phyloP scores from a whole-genome alignment of 176 grass and related monocot species.

The Cymbopogon citratus region DNA sequence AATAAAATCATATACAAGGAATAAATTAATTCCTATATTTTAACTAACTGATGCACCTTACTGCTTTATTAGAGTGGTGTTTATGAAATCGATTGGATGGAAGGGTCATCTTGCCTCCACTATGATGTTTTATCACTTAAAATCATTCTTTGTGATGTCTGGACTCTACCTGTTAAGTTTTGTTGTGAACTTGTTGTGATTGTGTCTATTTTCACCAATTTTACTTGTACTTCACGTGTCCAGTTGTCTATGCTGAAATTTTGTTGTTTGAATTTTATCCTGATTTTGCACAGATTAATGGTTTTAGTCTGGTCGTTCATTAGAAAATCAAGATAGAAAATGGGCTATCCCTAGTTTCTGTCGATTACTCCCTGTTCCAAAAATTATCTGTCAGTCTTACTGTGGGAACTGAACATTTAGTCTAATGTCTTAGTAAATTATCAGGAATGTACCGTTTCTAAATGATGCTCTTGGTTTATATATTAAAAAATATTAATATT shows the following conservation, averaged over 20 bases:
- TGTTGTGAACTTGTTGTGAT: too few species aligned
- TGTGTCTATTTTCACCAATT: too few species aligned
- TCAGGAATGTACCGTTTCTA: neutral
- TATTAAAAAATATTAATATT: too few species aligned
- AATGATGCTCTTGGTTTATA: neutral
- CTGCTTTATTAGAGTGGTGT: too few species aligned
- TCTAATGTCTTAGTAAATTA: neutral
- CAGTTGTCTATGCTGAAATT: neutral
- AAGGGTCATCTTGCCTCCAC: too few species aligned
- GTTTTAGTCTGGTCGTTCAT: neutral
- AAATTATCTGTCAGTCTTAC: neutral
- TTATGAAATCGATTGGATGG: too few species aligned
- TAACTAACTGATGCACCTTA: too few species aligned
- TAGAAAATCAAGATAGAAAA: neutral
- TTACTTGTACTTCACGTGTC: too few species aligned
- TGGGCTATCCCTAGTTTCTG: neutral
- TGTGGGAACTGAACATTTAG: neutral
- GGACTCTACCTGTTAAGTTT: too few species aligned
- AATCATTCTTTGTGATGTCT: too few species aligned
- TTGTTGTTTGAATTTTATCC: neutral
- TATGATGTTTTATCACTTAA: neutral
- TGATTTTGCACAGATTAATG: neutral
- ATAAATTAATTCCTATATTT: too few species aligned
- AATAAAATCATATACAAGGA: too few species aligned
- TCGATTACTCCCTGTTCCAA: neutral